Base-by-base conservation (phyloP, 192 early-diverging fungal species). In the Backusella parvicylindrica region DNA sequence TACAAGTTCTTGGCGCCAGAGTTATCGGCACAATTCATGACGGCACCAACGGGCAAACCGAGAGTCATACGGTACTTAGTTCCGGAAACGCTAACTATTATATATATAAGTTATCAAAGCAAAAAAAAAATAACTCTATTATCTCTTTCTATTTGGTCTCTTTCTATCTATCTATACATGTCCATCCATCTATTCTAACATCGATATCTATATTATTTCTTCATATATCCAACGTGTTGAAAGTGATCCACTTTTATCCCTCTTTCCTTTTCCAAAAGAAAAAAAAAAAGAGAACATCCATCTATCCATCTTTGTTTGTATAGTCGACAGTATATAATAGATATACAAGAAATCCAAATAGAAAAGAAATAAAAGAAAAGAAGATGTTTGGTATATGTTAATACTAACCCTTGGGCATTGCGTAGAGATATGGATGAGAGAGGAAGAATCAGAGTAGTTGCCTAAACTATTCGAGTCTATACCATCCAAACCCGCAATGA, bases 21-120 rank as follows among this genome's bases (percentile, higher is more conserved):
- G 96, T 99, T 99, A 86, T 99, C 98, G 78, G 98, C 98, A 84
- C 97, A 99, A 91, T 99, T 99, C 92, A 99, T 98, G 80, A 99
- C 95, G 64, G 98, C 98, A 87, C 88, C 86, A 64, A 89, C 87
- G 40, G 88, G 88, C 75, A 99, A 91, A 95, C 95, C 98, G 81
- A 99, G 92, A 83, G 97, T 96, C 97, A 99, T 99, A 82, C 97
- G 93, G 91, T 95, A 97, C 87, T 99, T 99, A 87, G 91, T 95
- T 80, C 96, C 96, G 71, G 93, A 87, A 86, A 89, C 87, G 81
- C 88, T 89, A 83, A 85, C 87, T 81, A 82, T 21, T 3, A n/a
- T 4, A n/a, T n/a, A n/a, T 76, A 82, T 80, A 63, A 50, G 60
- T 47, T 12, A n/a, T n/a, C n/a, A n/a, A n/a, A n/a, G n/a, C n/a